phyloP scores from a whole-genome alignment of 768 basidiomycete genomes.

The Xanthoconium purpureum region DNA sequence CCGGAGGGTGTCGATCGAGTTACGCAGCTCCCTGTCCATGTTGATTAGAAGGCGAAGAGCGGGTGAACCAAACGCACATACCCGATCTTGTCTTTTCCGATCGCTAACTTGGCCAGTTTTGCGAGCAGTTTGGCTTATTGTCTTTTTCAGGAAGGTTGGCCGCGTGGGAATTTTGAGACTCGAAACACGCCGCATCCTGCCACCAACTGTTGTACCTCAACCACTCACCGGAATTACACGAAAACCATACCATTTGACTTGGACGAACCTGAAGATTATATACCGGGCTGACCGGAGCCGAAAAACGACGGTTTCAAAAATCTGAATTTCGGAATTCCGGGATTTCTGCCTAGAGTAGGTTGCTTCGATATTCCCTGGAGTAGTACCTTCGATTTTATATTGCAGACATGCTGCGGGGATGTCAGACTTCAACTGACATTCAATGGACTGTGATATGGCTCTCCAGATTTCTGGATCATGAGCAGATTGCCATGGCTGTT shows the following conservation, averaged over 20 bases:
- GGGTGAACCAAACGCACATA: slow-evolving; percentile 39
- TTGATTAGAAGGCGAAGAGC: slow-evolving; percentile 2
- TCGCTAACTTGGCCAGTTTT: slow-evolving; percentile 68
- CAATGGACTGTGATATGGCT: neutral
- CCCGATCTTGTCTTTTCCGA: slow-evolving; percentile 95
- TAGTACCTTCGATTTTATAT: too few relatives aligned
- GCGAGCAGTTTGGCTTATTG: slow-evolving; percentile 84
- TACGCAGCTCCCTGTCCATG: slow-evolving; percentile 67
- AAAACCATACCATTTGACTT: neutral
- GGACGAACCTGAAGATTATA: neutral
- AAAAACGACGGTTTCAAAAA: neutral
- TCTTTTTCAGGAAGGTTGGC: too few relatives aligned
- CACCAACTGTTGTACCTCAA: too few relatives aligned
- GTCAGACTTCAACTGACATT: neutral
- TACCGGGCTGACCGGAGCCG: neutral
- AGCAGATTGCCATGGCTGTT: neutral
- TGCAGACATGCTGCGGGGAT: neutral
- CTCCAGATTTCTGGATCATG: neutral
- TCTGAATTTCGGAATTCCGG: neutral
- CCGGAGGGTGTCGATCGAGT: slow-evolving; percentile 74
- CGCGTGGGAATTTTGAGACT: too few relatives aligned
- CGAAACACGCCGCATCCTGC: too few relatives aligned
- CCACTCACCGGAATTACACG: neutral
- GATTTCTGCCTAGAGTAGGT: neutral
- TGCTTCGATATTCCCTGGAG: neutral